Percentiles rank a stretch among this genome's conserved stretches.
Conservation (phyloP, 139 green algal species). For the Chlamydomonas eustigma region DNA sequence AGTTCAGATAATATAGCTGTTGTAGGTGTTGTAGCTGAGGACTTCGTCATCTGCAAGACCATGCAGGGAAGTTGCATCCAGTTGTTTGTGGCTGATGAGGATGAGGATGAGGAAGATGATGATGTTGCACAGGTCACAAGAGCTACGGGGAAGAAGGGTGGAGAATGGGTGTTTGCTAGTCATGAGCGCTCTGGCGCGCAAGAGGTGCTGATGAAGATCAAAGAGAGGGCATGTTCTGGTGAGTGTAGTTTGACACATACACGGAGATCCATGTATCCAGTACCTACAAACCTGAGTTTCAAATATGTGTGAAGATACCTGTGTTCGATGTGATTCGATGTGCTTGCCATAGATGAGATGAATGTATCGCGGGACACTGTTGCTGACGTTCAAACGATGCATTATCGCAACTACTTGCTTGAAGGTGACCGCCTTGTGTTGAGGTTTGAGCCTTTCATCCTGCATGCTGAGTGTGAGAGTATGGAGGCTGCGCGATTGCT, state of each 20-base stretch:
- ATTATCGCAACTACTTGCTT: no score
- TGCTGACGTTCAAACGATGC: no score
- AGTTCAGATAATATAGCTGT: background rate
- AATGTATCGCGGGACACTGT: no score
- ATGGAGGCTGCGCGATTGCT: slow-evolving; percentile 35
- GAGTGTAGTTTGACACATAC: no score
- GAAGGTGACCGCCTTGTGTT: slow-evolving; percentile 44
- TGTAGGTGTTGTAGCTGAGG: background rate
- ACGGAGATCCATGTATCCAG: no score
- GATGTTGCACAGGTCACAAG: slow-evolving; percentile 23
- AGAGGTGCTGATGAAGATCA: slow-evolving; percentile 30
- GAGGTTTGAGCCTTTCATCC: slow-evolving; percentile 79
- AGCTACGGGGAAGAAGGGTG: slow-evolving; percentile 52
- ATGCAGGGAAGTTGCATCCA: background rate
- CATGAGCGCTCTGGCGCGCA: slow-evolving; percentile 46
- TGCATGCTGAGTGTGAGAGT: slow-evolving; percentile 55
- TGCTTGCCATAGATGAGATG: no score
- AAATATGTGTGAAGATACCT: no score
- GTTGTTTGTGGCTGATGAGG: no score
- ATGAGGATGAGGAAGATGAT: no score
- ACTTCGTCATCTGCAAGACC: background rate
- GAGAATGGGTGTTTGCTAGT: slow-evolving; percentile 61
- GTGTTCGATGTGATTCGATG: no score
- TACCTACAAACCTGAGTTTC: no score
- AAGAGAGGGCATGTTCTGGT: slow-evolving; percentile 4